phyloP scores from a whole-genome alignment of 164 flowering plant species.

The Warburgia ugandensis region DNA sequence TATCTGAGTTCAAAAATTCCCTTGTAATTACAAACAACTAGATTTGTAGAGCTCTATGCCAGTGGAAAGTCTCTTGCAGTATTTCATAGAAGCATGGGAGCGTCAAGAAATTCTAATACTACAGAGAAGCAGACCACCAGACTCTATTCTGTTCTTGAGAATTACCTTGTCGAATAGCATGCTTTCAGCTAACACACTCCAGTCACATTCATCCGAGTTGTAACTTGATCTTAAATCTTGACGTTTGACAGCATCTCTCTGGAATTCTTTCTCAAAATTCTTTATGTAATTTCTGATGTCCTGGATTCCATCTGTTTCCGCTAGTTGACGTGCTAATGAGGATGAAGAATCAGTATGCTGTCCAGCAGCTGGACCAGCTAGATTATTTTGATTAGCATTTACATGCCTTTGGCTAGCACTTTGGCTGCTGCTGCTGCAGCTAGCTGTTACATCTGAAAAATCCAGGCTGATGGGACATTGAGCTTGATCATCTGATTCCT shows the following conservation, averaged over 20 bases:
- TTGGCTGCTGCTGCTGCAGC: slow-evolving; percentile 16
- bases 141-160: slow-evolving; percentile 41
- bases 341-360: slow-evolving; percentile 20
- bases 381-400: slow-evolving; percentile 1
- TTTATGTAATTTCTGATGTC: slow-evolving; percentile 36
- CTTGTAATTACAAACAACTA: no score
- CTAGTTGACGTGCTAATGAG: slow-evolving; percentile 29
- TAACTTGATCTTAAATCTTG: slow-evolving; percentile 10
- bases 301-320: slow-evolving; percentile 15
- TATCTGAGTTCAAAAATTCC: no score
- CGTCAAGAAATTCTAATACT: slow-evolving; percentile 21
- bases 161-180: slow-evolving; percentile 46
- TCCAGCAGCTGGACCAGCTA: slow-evolving; percentile 2
- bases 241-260: slow-evolving; percentile 12
- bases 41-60: no score
- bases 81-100: not conserved
- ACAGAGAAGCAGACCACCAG: slow-evolving; percentile 60
- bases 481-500: slow-evolving; percentile 24
- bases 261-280: slow-evolving; percentile 27
- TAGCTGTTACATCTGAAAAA: slow-evolving; percentile 14
- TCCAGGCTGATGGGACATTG: slow-evolving; percentile 8
- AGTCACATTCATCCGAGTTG: slow-evolving; percentile 29
- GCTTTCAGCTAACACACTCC: slow-evolving; percentile 21
- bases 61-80: not conserved
- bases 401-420: not conserved